Evolutionary conservation across 108 stramenopile species (phyloP), one percentile per base, ranked within the genome.

Genomic region (Pseudonitzschia pungens): DNA sequence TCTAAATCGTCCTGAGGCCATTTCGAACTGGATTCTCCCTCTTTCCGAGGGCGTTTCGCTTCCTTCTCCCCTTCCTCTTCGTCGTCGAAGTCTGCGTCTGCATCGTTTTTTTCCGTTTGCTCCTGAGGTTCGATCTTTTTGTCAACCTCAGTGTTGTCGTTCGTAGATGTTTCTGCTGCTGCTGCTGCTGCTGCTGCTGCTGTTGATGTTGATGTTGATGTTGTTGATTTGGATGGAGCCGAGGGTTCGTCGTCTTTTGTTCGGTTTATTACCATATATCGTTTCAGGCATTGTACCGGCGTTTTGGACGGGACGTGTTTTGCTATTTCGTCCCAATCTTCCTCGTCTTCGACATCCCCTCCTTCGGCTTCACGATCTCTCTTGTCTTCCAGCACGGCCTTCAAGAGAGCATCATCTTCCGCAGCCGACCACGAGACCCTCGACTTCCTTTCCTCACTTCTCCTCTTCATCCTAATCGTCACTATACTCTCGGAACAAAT

Each of bases 361-460:
- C 78, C 77, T 44, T 84, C 77, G 9, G 74, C 78, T 27, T 76
- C 78, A 50, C 80, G 69, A 33, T 78, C 79, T 55, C 86, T 70
- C 27, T 93, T 89, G 56, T 94, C 87, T 50, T 85, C 83, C 24
- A 79, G 58, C 27, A 92, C 96, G 70, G 97, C 97, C 20, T 89
- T 83, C 45, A 95, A 74, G 21, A 96, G 88, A n/a, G 82, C 85
- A 48, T 97, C 82, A 57, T 92, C 94, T 64, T 88, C 83, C 26
- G 84, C 86, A 0, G 96, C 91, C 43, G 74, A 86, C 82, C 78
- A 82, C 6, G 89, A 82, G 68, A 81, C 92, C 33, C 76, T 70
- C 50, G 63, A 65, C 50, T 75, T 80, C 48, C 69, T 75, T 44
- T 74, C 79, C n/a, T 58, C 71, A n/a, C n/a, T 60, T 68, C 65